phyloP scores from a whole-genome alignment of 371 early-diverging fungal genomes.

The Apophysomyces sp. region DNA sequence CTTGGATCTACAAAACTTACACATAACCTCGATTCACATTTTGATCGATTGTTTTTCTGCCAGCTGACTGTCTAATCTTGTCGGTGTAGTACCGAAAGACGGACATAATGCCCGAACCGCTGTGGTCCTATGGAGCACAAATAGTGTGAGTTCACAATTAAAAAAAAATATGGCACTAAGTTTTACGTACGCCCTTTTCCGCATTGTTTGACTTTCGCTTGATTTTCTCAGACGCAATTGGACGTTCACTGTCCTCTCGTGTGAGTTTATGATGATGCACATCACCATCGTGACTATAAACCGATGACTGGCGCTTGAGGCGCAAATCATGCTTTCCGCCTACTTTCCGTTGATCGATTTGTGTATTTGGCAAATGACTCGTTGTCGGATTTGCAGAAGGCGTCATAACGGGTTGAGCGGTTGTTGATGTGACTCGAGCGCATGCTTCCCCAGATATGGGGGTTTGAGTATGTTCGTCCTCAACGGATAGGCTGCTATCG shows the following conservation, averaged over 20 bases:
- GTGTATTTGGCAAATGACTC: background rate
- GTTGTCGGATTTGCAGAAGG: background rate
- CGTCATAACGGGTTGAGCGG: slow-evolving; percentile 46
- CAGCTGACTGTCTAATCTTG: slow-evolving; percentile 40
- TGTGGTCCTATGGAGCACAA: slow-evolving; percentile 18
- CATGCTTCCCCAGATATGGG: slow-evolving; percentile 23
- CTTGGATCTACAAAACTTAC: slow-evolving; percentile 17
- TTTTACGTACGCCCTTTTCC: slow-evolving; percentile 29
- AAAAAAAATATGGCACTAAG: background rate
- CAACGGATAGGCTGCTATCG: slow-evolving; percentile 38
- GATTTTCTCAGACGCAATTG: slow-evolving; percentile 55
- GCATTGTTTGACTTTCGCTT: slow-evolving; percentile 41
- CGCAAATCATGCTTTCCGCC: slow-evolving; percentile 6
- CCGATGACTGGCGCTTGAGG: background rate
- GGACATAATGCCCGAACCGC: slow-evolving; percentile 32
- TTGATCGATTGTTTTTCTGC: slow-evolving; percentile 20
- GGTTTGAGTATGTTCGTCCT: slow-evolving; percentile 24
- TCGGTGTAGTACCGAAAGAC: slow-evolving; percentile 52
- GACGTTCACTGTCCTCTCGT: slow-evolving; percentile 49
- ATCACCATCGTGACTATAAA: slow-evolving; percentile 9
- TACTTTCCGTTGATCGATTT: slow-evolving; percentile 9
- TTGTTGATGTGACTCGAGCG: slow-evolving; percentile 19
- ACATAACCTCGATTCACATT: slow-evolving; percentile 40
- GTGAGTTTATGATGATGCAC: slow-evolving; percentile 45
- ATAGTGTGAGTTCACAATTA: background rate